phyloP scores from a whole-genome alignment of 495 filamentous ascomycete species.

The Astrocystis sublimbata region DNA sequence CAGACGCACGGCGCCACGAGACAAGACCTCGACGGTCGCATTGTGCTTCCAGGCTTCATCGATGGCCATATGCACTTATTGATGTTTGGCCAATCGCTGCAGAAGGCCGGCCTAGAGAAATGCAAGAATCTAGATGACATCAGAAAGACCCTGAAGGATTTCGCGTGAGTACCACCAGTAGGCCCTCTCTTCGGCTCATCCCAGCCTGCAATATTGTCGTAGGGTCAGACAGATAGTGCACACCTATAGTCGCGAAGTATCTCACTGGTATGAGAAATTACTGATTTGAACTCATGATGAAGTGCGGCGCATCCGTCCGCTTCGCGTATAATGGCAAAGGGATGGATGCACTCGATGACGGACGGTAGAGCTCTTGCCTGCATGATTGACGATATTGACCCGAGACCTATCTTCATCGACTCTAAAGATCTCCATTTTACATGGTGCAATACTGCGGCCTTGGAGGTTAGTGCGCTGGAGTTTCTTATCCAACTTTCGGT shows the following conservation, averaged over 20 bases:
- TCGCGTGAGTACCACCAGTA: slow-evolving; percentile 36
- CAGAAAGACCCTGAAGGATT: slow-evolving; percentile 47
- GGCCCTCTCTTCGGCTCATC: background rate
- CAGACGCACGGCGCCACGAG: slow-evolving; percentile 32
- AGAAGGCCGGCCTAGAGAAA: slow-evolving; percentile 54
- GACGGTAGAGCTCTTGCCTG: slow-evolving; percentile 50
- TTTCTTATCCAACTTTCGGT: no score
- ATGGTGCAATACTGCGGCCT: slow-evolving; percentile 60
- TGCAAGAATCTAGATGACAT: slow-evolving; percentile 60
- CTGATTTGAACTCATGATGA: slow-evolving; percentile 6
- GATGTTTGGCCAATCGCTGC: slow-evolving; percentile 59
- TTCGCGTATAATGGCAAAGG: slow-evolving; percentile 55
- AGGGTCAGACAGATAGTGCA: background rate
- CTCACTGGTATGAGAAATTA: background rate
- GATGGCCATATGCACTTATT: slow-evolving; percentile 66
- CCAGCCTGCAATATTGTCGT: no score
- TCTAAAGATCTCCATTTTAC: slow-evolving; percentile 64
- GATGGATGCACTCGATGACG: slow-evolving; percentile 64
- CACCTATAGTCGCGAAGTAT: background rate
- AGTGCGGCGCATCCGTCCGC: slow-evolving; percentile 45
- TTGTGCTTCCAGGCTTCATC: slow-evolving; percentile 63
- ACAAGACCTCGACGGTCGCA: slow-evolving; percentile 48
- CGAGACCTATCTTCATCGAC: slow-evolving; percentile 61
- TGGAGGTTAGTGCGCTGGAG: no score
- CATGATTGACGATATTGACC: slow-evolving; percentile 59